A percentile compares a stretch with the other conserved stretches of the same genome.
These are phyloP conservation scores for Phylloporus sp. DNA, from an alignment of 768 basidiomycete genomes.

Conservation along the genomic window DNA sequence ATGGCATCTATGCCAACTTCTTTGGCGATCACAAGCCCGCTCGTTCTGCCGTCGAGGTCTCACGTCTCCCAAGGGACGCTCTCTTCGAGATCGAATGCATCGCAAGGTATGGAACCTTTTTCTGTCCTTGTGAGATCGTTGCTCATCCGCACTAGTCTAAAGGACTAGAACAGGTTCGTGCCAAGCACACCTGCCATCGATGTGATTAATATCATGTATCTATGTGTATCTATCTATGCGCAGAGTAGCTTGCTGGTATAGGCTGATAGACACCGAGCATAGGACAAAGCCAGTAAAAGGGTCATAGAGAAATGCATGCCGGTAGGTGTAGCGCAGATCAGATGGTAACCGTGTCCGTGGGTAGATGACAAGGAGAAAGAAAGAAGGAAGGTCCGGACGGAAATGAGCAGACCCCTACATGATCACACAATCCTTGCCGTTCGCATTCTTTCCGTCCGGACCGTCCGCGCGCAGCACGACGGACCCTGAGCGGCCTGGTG, in stretches of 20 bases:
- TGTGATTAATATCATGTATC: conserved; percentile 11
- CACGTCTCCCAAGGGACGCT: conserved; percentile 84
- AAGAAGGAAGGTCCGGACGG: conserved; percentile 7
- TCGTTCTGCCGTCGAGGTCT: conserved; percentile 85
- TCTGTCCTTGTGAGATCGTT: neutral
- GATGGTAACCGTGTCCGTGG: conserved; percentile 16
- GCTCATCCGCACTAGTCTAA: conserved; percentile 12
- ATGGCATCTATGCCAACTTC: conserved; percentile 74
- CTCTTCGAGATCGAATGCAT: conserved; percentile 91
- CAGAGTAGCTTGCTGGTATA: conserved; percentile 14
- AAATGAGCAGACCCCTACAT: conserved; percentile 52
- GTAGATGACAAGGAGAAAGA: conserved; percentile 8
- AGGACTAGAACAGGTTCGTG: conserved; percentile 7
- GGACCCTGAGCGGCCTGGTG: conserved; percentile 55
- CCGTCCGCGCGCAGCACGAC: conserved; percentile 53
- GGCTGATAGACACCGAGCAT: neutral
- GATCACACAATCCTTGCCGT: conserved; percentile 79
- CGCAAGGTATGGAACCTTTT: conserved; percentile 49
- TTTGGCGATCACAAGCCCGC: conserved; percentile 94
- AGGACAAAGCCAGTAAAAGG: conserved; percentile 11
- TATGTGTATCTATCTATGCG: conserved; percentile 21
- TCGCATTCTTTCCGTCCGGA: conserved; percentile 43
- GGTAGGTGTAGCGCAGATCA: conserved; percentile 6
- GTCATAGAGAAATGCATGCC: conserved; percentile 6
- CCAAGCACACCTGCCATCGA: neutral